Evolutionary conservation across 2,329 filamentous ascomycete species (phyloP).

Genomic region (Fusarium citri): DNA sequence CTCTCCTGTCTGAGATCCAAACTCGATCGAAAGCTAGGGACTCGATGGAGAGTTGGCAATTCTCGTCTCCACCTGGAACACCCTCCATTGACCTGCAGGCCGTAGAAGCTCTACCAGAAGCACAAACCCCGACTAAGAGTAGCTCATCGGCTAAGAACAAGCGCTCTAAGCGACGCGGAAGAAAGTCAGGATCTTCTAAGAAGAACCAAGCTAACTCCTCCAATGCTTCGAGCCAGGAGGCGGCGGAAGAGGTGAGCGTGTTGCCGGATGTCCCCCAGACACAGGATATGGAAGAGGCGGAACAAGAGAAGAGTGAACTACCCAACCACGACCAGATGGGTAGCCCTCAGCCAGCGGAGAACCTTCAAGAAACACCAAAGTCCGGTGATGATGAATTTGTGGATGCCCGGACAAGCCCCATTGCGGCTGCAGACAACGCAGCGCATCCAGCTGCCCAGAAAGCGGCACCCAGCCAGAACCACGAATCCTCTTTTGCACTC

Average conservation of each 20-base stretch:
- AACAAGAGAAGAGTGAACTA: slow-evolving; percentile 4
- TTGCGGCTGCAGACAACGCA: slow-evolving; percentile 34
- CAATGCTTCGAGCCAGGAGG: slow-evolving; percentile 43
- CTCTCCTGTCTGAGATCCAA: slow-evolving; percentile 64
- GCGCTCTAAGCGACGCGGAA: slow-evolving; percentile 31
- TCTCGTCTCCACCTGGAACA: slow-evolving; percentile 69
- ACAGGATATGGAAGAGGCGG: slow-evolving; percentile 10
- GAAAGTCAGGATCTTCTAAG: slow-evolving; percentile 26
- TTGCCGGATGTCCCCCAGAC: slow-evolving; percentile 6
- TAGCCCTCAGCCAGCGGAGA: slow-evolving; percentile 28
- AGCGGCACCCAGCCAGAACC: slow-evolving; percentile 23
- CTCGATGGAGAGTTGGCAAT: slow-evolving; percentile 60
- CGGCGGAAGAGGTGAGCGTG: slow-evolving; percentile 1
- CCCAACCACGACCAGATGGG: slow-evolving; percentile 7
- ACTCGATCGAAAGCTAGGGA: slow-evolving; percentile 56
- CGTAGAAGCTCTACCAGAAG: slow-evolving; percentile 11
- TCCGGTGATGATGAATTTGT: slow-evolving; percentile 61
- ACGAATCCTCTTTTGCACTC: slow-evolving; percentile 54
- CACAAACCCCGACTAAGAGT: slow-evolving; percentile 10
- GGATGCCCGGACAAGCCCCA: slow-evolving; percentile 61
- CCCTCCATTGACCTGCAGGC: slow-evolving; percentile 54
- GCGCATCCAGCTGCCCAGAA: slow-evolving; percentile 4
- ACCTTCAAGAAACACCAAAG: slow-evolving; percentile 53
- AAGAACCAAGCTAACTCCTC: slow-evolving; percentile 48
- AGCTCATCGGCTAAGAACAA: slow-evolving; percentile 8